phyloP scores from a whole-genome alignment of 805 yeast species.

The Candida peoriensis region DNA sequence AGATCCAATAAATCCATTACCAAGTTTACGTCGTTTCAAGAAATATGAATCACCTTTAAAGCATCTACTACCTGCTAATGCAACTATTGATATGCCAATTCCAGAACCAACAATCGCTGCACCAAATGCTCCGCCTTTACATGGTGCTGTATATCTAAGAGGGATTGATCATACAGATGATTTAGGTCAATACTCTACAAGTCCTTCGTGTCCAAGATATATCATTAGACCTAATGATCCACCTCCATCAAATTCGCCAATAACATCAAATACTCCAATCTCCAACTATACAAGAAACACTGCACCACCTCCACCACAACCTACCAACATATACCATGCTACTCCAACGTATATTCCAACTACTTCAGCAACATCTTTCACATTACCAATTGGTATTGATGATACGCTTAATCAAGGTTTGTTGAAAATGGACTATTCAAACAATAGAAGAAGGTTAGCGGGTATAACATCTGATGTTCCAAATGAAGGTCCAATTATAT shows the following conservation, averaged over 20 bases:
- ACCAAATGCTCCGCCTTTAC: constrained; percentile 87
- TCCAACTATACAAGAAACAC: constrained; percentile 20
- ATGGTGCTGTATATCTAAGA: constrained; percentile 84
- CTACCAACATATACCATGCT: constrained; percentile 21
- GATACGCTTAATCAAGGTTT: constrained; percentile 20
- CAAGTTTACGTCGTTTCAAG: constrained; percentile 61
- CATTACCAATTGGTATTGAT: constrained; percentile 24
- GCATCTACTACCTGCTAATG: constrained; percentile 68
- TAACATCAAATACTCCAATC: constrained; percentile 15
- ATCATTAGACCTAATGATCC: constrained; percentile 40
- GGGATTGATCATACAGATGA: constrained; percentile 77
- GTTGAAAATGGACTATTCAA: constrained; percentile 27
- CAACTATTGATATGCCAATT: constrained; percentile 64
- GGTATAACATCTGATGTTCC: constrained; percentile 13
- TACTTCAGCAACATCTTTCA: constrained; percentile 28
- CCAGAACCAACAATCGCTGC: constrained; percentile 83
- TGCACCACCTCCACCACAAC: constrained; percentile 2
- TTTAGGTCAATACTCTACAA: constrained; percentile 66
- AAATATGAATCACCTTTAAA: constrained; percentile 83
- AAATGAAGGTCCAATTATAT: constrained; percentile 40
- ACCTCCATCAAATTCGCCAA: constrained; percentile 20
- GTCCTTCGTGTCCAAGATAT: constrained; percentile 39
- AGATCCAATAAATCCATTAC: constrained; percentile 73
- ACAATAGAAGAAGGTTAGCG: constrained; percentile 25
- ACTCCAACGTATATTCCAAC: constrained; percentile 21